Evolutionary conservation across 768 basidiomycete genomes (phyloP).

Genomic region (Trametes villosa): DNA sequence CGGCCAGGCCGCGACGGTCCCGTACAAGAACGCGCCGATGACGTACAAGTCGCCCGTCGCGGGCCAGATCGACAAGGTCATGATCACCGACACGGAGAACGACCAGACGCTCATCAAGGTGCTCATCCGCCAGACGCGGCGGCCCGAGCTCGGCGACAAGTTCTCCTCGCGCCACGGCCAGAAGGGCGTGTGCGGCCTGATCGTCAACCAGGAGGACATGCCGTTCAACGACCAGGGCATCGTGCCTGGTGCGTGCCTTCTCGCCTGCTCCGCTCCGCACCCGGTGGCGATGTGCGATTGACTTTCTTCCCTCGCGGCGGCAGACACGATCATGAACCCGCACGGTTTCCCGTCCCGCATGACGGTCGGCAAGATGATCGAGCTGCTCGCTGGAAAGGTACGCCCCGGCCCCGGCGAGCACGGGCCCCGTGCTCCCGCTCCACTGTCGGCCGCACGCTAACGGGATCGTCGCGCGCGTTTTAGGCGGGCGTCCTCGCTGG

Average conservation of each 20-base stretch:
- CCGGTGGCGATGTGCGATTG: slow-evolving; percentile 9
- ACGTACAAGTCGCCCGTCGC: slow-evolving; percentile 93
- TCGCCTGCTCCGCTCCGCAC: not conserved
- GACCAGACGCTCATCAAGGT: slow-evolving; percentile 98
- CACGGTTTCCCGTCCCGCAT: slow-evolving; percentile 99
- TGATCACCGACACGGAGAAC: slow-evolving; percentile 96
- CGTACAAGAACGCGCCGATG: slow-evolving; percentile 92
- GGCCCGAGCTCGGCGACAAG: slow-evolving; percentile 97
- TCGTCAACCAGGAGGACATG: slow-evolving; percentile 99
- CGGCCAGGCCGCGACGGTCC: slow-evolving; percentile 79
- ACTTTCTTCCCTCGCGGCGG: not conserved
- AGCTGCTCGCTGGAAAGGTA: slow-evolving; percentile 93
- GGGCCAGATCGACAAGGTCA: slow-evolving; percentile 95
- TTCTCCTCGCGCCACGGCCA: slow-evolving; percentile 98
- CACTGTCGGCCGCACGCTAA: slow-evolving; percentile 1
- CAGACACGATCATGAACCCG: slow-evolving; percentile 99
- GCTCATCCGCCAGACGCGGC: slow-evolving; percentile 92
- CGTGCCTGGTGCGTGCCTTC: slow-evolving; percentile 66
- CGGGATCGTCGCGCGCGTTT: not conserved
- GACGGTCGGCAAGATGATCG: slow-evolving; percentile 99
- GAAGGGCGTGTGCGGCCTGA: slow-evolving; percentile 98
- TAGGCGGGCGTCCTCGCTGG: slow-evolving; percentile 91
- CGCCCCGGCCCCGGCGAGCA: slow-evolving; percentile 1
- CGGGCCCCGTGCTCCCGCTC: not conserved
- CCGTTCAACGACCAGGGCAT: slow-evolving; percentile 99